Evolutionary conservation across 108 stramenopile genomes (phyloP).

Genomic region (Cyclotella atomus): DNA sequence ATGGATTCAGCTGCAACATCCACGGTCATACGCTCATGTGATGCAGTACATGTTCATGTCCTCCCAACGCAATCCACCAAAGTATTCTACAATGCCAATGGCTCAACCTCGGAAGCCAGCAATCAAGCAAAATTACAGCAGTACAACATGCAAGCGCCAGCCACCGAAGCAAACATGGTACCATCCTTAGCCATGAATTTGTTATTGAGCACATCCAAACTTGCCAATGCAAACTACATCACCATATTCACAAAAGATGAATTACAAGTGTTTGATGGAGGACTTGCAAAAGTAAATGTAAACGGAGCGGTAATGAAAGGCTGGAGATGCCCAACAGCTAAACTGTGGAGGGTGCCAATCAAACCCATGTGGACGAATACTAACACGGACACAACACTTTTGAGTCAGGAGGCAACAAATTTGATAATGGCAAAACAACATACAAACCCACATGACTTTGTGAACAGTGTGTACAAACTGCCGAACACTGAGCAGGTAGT

Average conservation of each 20-base stretch:
- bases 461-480: slow-evolving; percentile 16
- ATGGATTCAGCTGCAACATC: background rate
- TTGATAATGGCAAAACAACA: background rate
- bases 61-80: background rate
- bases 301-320: background rate
- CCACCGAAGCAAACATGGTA: slow-evolving; percentile 1
- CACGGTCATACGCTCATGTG: background rate
- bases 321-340: background rate
- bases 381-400: too few relatives aligned
- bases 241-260: background rate
- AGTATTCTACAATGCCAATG: background rate
- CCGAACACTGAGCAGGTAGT: background rate
- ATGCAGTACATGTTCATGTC: background rate
- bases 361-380: too few relatives aligned
- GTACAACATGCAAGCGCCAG: background rate
- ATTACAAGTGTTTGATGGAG: background rate
- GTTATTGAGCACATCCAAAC: slow-evolving; percentile 12
- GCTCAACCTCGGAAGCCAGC: background rate
- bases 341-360: background rate
- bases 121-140: background rate
- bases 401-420: background rate
- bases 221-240: slow-evolving; percentile 20
- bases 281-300: background rate
- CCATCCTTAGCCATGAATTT: background rate
- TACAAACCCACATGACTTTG: background rate